Evolutionary conservation across 1,284 basidiomycete genomes (phyloP), one percentile per base, ranked within the genome.

Genomic region (Flammula alnicola): DNA sequence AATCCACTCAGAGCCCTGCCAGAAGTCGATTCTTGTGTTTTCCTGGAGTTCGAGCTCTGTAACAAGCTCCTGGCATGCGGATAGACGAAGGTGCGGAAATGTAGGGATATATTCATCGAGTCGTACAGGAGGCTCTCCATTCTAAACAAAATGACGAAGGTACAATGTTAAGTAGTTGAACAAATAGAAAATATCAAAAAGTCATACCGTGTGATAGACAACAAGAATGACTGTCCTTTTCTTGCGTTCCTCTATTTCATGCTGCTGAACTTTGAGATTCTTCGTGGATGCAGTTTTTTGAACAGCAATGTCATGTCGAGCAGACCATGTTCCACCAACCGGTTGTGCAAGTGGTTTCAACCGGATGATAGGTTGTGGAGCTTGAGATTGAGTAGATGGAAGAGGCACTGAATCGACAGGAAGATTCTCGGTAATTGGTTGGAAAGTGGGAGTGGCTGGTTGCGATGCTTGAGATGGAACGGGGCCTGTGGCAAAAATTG

Each of bases 191-290:
- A 4, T 26, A 35, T 12, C 12, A 7, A 23, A 25, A 26, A 17
- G 4, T 25, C 32, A 17, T n/a, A 45, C 44, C 22, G 19, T 45
- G 22, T 45, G 26, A 26, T 36, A 45, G 7, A 45, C n/a, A 26
- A 37, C 44, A 11, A 49, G 20, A 6, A 14, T 19, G 27, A 20
- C 44, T 17, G 41, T 49, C n/a, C 32, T n/a, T 3, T 30, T 20
- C 20, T 25, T 11, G 10, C 22, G 42, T 4, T 49, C 33, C 4
- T 23, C 41, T 29, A 49, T 25, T 17, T 29, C 40, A 17, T 49
- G 47, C 32, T 43, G 19, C 35, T 43, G 33, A 11, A 31, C 29
- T n/a, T n/a, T n/a, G n/a, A n/a, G n/a, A n/a, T n/a, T n/a, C n/a
- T n/a, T n/a, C n/a, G n/a, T n/a, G n/a, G n/a, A n/a, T n/a, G n/a